Conservation (phyloP, 2,329 filamentous ascomycete species). For the Pseudogymnoascus sp. region DNA sequence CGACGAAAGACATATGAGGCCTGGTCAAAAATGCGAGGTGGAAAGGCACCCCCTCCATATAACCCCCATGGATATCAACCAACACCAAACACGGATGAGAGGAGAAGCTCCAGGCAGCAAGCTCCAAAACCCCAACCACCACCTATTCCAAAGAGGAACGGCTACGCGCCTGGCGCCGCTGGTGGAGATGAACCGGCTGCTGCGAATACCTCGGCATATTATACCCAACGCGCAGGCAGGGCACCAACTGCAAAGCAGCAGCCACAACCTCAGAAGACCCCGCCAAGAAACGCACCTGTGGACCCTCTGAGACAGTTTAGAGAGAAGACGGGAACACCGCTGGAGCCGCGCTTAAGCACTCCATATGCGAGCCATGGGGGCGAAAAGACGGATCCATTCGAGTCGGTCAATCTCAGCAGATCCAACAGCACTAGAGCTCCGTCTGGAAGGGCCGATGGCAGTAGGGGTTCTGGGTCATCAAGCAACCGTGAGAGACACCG, state of each 20-base stretch:
- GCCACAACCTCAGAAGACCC: conserved; percentile 18
- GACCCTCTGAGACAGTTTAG: conserved; percentile 42
- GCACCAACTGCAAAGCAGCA: conserved; percentile 18
- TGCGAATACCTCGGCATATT: conserved; percentile 24
- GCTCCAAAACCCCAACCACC: conserved; percentile 15
- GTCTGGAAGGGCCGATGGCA: not conserved
- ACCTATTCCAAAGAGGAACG: conserved; percentile 18
- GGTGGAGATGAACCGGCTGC: conserved; percentile 26
- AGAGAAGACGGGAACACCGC: conserved; percentile 26
- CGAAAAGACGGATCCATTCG: conserved; percentile 51
- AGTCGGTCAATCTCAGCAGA: conserved; percentile 29
- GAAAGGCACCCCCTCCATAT: conserved; percentile 15
- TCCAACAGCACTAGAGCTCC: conserved; percentile 25
- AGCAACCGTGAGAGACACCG: conserved; percentile 1
- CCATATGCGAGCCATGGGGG: conserved; percentile 48
- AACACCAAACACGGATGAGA: conserved; percentile 16
- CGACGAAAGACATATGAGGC: conserved; percentile 25
- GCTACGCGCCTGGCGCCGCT: conserved; percentile 26
- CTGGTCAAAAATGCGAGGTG: conserved; percentile 25
- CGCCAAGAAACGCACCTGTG: conserved; percentile 9
- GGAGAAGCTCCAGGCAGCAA: conserved; percentile 18
- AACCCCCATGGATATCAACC: conserved; percentile 19
- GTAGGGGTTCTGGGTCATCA: not conserved
- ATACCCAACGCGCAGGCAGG: conserved; percentile 20
- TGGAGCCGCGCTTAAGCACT: conserved; percentile 46